These are phyloP conservation scores for Eutrema heterophyllum DNA, from an alignment of 345 rosid genomes.

Conservation along the genomic window DNA sequence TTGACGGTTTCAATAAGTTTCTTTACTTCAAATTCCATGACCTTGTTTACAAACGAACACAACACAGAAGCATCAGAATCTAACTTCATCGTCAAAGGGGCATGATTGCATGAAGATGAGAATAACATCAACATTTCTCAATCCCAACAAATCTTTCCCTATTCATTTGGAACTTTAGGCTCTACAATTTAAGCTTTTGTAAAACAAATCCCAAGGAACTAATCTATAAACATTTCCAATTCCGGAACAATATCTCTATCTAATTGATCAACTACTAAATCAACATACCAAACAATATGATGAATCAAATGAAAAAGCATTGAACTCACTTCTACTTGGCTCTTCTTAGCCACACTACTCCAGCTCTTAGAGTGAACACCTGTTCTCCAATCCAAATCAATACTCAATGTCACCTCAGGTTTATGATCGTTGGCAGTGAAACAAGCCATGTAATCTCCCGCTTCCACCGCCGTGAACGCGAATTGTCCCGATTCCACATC, in stretches of 20 bases:
- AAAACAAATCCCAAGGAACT: not conserved
- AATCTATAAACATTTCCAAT: not conserved
- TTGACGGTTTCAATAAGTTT: slow-evolving; percentile 57
- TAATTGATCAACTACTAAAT: not conserved
- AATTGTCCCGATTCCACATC: slow-evolving; percentile 72
- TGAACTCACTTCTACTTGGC: slow-evolving; percentile 70
- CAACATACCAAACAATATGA: not conserved
- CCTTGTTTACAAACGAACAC: slow-evolving; percentile 35
- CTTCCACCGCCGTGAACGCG: slow-evolving; percentile 78
- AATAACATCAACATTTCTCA: not conserved
- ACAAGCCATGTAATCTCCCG: slow-evolving; percentile 83
- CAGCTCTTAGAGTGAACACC: slow-evolving; percentile 83
- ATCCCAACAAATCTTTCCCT: not conserved
- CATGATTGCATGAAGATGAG: not conserved
- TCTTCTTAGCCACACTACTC: slow-evolving; percentile 86
- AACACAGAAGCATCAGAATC: slow-evolving; percentile 17
- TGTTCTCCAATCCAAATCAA: slow-evolving; percentile 87
- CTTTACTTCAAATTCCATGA: slow-evolving; percentile 79
- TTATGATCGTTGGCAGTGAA: slow-evolving; percentile 62
- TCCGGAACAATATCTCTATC: not conserved
- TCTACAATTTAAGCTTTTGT: not conserved
- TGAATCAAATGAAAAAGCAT: not conserved
- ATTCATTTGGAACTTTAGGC: not conserved
- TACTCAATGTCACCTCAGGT: slow-evolving; percentile 45
- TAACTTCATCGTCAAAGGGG: not conserved